phyloP scores from a whole-genome alignment of 768 basidiomycete genomes.

The Pisolithus microcarpus region DNA sequence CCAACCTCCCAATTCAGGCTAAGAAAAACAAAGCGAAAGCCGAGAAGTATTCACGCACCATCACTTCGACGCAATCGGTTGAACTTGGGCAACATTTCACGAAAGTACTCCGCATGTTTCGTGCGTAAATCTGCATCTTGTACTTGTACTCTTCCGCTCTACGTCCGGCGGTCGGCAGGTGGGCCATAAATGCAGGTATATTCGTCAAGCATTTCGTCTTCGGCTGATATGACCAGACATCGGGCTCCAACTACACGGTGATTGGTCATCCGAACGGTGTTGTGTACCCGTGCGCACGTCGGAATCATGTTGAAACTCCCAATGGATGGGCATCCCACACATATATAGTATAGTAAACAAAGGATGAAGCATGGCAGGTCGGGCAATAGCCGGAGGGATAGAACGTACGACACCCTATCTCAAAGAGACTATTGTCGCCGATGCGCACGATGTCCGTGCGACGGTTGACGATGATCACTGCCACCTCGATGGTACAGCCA shows the following conservation, averaged over 20 bases:
- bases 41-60: slow-evolving; percentile 32
- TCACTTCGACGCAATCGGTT: slow-evolving; percentile 64
- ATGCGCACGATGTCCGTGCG: slow-evolving; percentile 86
- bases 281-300: slow-evolving; percentile 75
- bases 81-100: slow-evolving; percentile 88
- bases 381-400: neutral
- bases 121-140: slow-evolving; percentile 78
- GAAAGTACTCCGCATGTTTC: slow-evolving; percentile 88
- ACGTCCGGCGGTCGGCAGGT: slow-evolving; percentile 61
- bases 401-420: slow-evolving; percentile 83
- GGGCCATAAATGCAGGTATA: slow-evolving; percentile 83
- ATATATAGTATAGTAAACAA: slow-evolving; percentile 32
- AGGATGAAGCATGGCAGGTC: neutral
- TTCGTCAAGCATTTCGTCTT: slow-evolving; percentile 72
- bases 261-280: slow-evolving; percentile 70
- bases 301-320: slow-evolving; percentile 84
- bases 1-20: no score
- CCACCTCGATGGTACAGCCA: slow-evolving; percentile 88
- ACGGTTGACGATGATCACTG: slow-evolving; percentile 85
- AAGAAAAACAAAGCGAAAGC: no score
- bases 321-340: slow-evolving; percentile 78
- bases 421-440: slow-evolving; percentile 89
- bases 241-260: slow-evolving; percentile 80
- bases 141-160: slow-evolving; percentile 79
- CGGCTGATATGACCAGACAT: slow-evolving; percentile 70